Conservation (phyloP, 73 alveolate genomes). For the Tetrahymena malaccensis region DNA sequence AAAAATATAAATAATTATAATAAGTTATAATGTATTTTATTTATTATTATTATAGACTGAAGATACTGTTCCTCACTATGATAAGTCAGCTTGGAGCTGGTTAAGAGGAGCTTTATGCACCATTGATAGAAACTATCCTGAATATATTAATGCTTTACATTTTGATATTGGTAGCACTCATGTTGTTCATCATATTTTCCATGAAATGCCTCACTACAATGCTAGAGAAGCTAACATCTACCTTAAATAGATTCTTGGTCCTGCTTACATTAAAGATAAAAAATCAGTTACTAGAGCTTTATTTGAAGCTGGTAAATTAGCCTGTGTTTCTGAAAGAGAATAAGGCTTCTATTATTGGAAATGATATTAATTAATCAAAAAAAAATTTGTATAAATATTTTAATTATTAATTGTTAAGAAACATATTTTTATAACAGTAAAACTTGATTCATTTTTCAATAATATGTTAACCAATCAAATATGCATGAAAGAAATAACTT, state of each 20-base stretch:
- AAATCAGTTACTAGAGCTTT: not conserved
- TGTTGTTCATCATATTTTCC: constrained; percentile 34
- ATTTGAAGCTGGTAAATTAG: not conserved
- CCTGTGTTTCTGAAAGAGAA: not conserved
- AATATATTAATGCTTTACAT: constrained; percentile 21
- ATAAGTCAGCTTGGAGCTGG: constrained; percentile 35
- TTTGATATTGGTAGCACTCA: constrained; percentile 38
- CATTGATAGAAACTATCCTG: constrained; percentile 35
- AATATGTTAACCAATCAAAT: not conserved
- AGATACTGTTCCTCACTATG: constrained; percentile 38
- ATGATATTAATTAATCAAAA: not conserved
- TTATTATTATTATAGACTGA: not conserved
- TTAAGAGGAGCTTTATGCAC: constrained; percentile 39
- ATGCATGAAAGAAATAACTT: not conserved
- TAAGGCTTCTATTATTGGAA: not conserved
- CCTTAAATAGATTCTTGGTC: constrained; percentile 23
- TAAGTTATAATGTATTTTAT: not conserved
- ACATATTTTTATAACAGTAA: not conserved
- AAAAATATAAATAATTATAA: not conserved
- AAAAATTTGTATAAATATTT: not conserved
- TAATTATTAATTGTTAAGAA: not conserved
- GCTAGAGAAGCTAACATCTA: constrained; percentile 44
- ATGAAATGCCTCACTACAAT: constrained; percentile 32
- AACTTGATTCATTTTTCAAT: not conserved
- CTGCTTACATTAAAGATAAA: constrained; percentile 13